A percentile compares a stretch with the other conserved stretches of the same genome.
Conservation (phyloP, 352 stramenopile species). For the Pythium grandisporangium region DNA sequence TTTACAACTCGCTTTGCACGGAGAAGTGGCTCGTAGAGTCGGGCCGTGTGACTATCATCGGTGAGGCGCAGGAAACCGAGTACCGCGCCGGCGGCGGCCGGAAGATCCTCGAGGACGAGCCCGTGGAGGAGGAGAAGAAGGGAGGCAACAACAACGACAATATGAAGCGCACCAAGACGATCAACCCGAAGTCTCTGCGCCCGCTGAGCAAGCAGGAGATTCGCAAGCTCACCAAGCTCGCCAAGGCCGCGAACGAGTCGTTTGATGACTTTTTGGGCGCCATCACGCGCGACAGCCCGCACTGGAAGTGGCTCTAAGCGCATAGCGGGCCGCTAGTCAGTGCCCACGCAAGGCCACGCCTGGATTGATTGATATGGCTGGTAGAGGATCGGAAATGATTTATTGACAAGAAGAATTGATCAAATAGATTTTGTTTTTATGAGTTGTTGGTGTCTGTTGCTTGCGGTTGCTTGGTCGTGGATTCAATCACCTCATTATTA, state of each 20-base stretch:
- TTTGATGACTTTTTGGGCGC: slow-evolving; percentile 54
- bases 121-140: slow-evolving; percentile 32
- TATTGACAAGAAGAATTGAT: no score
- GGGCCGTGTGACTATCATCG: slow-evolving; percentile 53
- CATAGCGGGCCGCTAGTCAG: no score
- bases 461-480: no score
- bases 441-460: no score
- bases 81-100: slow-evolving; percentile 50
- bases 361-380: no score
- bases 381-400: no score
- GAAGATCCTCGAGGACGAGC: slow-evolving; percentile 52
- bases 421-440: no score
- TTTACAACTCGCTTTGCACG: slow-evolving; percentile 74
- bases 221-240: slow-evolving; percentile 49
- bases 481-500: no score
- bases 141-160: slow-evolving; percentile 27
- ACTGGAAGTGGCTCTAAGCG: slow-evolving; percentile 73
- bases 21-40: slow-evolving; percentile 70
- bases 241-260: slow-evolving; percentile 44
- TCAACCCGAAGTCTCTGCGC: slow-evolving; percentile 63
- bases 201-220: slow-evolving; percentile 63
- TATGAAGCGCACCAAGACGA: slow-evolving; percentile 61
- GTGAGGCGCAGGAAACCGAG: slow-evolving; percentile 63
- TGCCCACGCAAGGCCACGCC: no score
- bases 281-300: slow-evolving; percentile 44